Conservation (phyloP, 345 rosid genomes). For the Eucalyptus cloeziana region DNA sequence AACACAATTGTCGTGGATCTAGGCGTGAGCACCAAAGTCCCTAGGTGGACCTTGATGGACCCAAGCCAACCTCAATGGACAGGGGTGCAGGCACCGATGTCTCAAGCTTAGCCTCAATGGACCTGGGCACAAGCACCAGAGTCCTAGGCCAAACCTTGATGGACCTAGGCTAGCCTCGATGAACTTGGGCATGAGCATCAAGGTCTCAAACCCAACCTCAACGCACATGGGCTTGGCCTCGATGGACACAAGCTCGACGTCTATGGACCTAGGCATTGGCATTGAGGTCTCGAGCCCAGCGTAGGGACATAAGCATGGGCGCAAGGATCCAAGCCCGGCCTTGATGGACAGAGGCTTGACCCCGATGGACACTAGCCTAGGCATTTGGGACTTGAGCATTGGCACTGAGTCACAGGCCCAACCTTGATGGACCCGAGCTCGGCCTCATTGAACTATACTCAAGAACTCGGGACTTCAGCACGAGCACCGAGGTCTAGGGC, state of each 20-base stretch:
- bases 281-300: not conserved
- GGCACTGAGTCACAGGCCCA: fast-evolving
- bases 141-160: not conserved
- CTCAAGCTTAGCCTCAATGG: fast-evolving
- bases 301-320: not conserved
- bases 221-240: not conserved
- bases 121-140: fast-evolving
- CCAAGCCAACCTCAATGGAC: not conserved
- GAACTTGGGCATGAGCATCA: fast-evolving
- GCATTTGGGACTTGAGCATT: not conserved
- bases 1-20: fast-evolving
- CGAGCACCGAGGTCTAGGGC: not conserved
- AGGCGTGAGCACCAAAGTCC: too few relatives aligned
- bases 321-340: not conserved
- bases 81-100: fast-evolving
- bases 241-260: not conserved
- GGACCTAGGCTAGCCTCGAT: not conserved
- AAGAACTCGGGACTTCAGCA: not conserved
- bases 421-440: not conserved
- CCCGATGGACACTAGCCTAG: not conserved
- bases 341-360: not conserved
- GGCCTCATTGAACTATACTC: too few relatives aligned
- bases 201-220: fast-evolving
- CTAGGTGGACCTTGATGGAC: too few relatives aligned
- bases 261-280: not conserved